These are phyloP conservation scores for Delonix regia DNA, from an alignment of 306 rosid species.

Conservation along the genomic window DNA sequence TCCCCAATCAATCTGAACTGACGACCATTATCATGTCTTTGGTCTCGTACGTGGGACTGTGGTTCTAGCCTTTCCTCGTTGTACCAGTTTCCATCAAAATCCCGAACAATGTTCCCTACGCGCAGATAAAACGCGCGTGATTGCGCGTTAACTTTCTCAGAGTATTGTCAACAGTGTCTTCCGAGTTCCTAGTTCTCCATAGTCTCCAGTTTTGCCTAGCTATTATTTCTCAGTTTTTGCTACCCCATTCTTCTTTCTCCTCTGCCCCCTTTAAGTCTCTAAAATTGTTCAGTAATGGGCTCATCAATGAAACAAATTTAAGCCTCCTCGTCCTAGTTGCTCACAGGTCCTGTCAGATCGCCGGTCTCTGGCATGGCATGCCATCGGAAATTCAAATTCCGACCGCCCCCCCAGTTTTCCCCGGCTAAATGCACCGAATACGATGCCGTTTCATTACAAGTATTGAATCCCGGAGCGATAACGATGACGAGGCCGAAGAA, in stretches of 20 bases:
- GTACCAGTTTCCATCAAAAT: conserved; percentile 37
- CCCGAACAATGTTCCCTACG: conserved; percentile 36
- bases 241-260: conserved; percentile 10
- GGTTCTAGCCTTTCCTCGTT: conserved; percentile 26
- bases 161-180: conserved; percentile 18
- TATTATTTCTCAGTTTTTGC: conserved; percentile 13
- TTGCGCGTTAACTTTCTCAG: conserved; percentile 29
- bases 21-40: conserved; percentile 33
- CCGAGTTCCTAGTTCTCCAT: conserved; percentile 10
- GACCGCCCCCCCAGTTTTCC: conserved; percentile 36
- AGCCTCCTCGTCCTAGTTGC: not conserved
- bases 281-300: conserved; percentile 19
- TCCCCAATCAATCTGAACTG: conserved; percentile 50
- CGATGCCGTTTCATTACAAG: conserved; percentile 20
- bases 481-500: conserved; percentile 27
- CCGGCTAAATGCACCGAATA: conserved; percentile 46
- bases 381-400: conserved; percentile 52
- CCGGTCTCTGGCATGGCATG: conserved; percentile 60
- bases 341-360: conserved; percentile 30
- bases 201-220: conserved; percentile 11
- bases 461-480: conserved; percentile 2
- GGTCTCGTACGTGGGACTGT: conserved; percentile 51
- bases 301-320: conserved; percentile 9
- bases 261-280: not conserved
- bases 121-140: conserved; percentile 37